Base-by-base conservation (phyloP, 179 eudicot species). In the Amaranthus tricolor region DNA sequence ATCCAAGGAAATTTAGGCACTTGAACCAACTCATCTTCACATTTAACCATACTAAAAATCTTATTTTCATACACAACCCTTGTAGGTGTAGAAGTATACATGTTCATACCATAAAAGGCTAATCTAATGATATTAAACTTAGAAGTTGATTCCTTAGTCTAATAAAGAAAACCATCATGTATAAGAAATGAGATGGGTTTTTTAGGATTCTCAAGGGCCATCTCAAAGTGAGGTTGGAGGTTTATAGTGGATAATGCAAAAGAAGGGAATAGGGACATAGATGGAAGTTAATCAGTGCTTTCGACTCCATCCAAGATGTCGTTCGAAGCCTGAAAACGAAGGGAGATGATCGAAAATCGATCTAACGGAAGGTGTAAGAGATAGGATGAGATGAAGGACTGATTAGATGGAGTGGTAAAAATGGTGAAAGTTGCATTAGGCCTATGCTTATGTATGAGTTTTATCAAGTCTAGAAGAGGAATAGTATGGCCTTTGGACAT, bases 401-500 rank as follows among this genome's bases (percentile, higher is more conserved):
- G n/a, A 31, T 70, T 76, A 48, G 74, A 68, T 2, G 70, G 68
- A 31, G 74, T 76, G 15, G 79, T 76, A 55, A 76, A 61, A 31
- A 76, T 11, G 70, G 74, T 76, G 79, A 85, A 62, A 77, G 78
- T 15, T 48, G 75, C 69, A 0, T 57, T 21, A 49, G 74, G 73
- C 68, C 79, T 72, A 50, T 77, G 85, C 72, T 50, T 74, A 82
- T 82, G 83, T 71, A 90, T 83, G 81, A 87, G 86, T 31, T 84
- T 88, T 11, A 85, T 81, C 12, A 90, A 83, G 76, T 85, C 79
- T 80, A 89, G 86, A 67, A 87, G 72, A 0, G 96, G 96, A 24
- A 90, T 89, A 0, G 79, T 87, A 76, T 90, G 96, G 84, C 93
- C 96, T 82, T 90, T 90, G 67, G 96, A 83, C 96, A 89, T 89